Evolutionary conservation across 257 asterid species (phyloP).

Genomic region (Osmanthus fragrans): DNA sequence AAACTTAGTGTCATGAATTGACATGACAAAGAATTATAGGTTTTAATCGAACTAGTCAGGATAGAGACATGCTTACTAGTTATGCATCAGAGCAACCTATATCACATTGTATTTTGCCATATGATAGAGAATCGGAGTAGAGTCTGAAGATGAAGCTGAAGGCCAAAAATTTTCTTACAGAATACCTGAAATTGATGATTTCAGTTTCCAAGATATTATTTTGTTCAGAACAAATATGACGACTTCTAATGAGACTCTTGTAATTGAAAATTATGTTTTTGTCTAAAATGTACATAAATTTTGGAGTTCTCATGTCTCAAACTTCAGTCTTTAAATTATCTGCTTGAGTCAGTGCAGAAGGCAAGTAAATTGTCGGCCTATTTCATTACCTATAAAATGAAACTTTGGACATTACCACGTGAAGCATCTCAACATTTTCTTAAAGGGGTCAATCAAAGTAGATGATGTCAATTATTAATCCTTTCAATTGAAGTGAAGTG

Average conservation of each 20-base stretch:
- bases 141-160: not conserved
- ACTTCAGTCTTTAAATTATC: slow-evolving; percentile 6
- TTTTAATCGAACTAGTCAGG: not conserved
- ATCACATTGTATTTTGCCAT: not conserved
- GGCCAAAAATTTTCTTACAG: too few species aligned
- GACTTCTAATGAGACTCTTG: not conserved
- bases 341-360: not conserved
- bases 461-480: slow-evolving; percentile 8
- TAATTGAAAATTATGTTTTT: too few species aligned
- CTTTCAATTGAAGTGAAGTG: slow-evolving; percentile 25
- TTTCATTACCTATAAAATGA: slow-evolving; percentile 10
- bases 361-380: not conserved
- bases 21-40: too few species aligned
- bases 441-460: not conserved
- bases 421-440: not conserved
- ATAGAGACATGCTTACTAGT: not conserved
- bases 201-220: not conserved
- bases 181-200: not conserved
- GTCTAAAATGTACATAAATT: slow-evolving; percentile 9
- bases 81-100: not conserved
- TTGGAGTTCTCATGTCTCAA: slow-evolving; percentile 1
- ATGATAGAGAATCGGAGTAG: not conserved
- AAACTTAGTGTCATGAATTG: not conserved
- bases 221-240: not conserved
- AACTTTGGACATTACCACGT: slow-evolving; percentile 8